phyloP scores from a whole-genome alignment of 345 rosid genomes.

The Jatropha curcas region DNA sequence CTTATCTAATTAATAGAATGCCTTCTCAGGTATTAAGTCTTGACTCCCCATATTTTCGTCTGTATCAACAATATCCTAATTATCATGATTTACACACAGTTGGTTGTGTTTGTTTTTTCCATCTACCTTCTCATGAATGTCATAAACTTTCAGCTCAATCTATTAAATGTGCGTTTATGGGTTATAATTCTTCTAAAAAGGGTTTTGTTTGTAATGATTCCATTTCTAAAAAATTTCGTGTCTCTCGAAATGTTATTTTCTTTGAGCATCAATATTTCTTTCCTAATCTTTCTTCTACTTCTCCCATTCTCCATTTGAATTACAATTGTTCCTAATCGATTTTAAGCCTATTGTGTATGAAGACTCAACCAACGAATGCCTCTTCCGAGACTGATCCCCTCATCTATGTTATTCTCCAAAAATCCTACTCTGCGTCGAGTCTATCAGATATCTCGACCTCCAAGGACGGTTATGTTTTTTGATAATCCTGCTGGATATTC shows the following conservation, averaged over 20 bases:
- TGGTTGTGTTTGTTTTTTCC: not conserved
- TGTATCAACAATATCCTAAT: not conserved
- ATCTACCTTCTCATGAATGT: not conserved
- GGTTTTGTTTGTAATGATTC: not conserved
- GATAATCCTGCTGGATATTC: too few species aligned
- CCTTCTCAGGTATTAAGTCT: not conserved
- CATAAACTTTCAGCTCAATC: not conserved
- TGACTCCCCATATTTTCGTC: not conserved
- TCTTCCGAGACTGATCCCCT: too few species aligned
- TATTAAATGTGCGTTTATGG: not conserved
- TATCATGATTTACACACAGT: not conserved
- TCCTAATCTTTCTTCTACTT: too few species aligned
- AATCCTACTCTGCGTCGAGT: too few species aligned
- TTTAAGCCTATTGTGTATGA: too few species aligned
- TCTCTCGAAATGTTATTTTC: not conserved
- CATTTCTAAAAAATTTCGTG: too few species aligned
- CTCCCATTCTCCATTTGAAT: rapidly evolving
- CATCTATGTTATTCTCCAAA: too few species aligned
- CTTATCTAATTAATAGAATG: not conserved
- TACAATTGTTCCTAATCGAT: too few species aligned
- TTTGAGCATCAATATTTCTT: too few species aligned
- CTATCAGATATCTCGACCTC: too few species aligned
- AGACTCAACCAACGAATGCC: too few species aligned
- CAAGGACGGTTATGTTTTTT: too few species aligned
- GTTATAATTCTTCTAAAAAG: not conserved